Conservation (phyloP, 2,329 filamentous ascomycete genomes). For the Coleophoma eucalyptorum region DNA sequence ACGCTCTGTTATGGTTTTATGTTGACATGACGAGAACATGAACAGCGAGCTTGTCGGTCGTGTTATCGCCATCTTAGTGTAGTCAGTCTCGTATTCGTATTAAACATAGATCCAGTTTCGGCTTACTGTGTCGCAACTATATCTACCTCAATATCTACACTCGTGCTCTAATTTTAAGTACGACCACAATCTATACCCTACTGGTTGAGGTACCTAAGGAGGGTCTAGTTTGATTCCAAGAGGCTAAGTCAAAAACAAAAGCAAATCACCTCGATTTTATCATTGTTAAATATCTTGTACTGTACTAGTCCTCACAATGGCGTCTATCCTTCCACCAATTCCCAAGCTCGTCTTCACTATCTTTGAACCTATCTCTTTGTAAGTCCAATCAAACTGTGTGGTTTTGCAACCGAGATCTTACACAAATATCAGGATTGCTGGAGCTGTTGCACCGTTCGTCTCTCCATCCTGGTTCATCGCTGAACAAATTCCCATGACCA, state of each 20-base stretch:
- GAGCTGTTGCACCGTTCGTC: constrained; percentile 52
- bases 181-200: too few relatives aligned
- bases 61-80: too few relatives aligned
- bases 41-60: too few relatives aligned
- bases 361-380: constrained; percentile 67
- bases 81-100: too few relatives aligned
- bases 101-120: too few relatives aligned
- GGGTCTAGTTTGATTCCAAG: too few relatives aligned
- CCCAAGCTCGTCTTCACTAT: constrained; percentile 65
- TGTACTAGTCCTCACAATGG: constrained; percentile 38
- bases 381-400: constrained; percentile 25
- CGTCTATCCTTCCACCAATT: constrained; percentile 57
- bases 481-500: constrained; percentile 49
- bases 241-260: background rate
- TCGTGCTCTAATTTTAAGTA: too few relatives aligned
- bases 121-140: too few relatives aligned
- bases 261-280: background rate
- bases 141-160: too few relatives aligned
- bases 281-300: background rate
- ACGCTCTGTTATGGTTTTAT: too few relatives aligned
- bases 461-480: constrained; percentile 59
- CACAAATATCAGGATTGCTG: constrained; percentile 46
- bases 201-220: too few relatives aligned
- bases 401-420: background rate
- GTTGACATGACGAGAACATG: too few relatives aligned